phyloP scores from a whole-genome alignment of 1,139 yeast species.

The Pichia sp. region DNA sequence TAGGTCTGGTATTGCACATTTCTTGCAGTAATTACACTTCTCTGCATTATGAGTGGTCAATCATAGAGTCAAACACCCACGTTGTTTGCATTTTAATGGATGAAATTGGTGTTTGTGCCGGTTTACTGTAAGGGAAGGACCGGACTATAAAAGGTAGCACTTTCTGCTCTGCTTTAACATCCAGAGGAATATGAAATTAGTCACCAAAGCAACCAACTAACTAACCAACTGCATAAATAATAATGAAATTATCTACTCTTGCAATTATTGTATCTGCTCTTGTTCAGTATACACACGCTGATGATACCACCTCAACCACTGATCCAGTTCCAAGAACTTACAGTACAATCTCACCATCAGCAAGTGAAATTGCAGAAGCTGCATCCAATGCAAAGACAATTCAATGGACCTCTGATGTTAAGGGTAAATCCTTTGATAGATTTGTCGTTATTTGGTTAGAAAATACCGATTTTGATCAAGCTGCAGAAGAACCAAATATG shows the following conservation, averaged over 20 bases:
- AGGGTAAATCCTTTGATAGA: conserved; percentile 39
- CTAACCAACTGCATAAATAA: not conserved
- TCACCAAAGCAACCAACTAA: not conserved
- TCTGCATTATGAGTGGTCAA: too few relatives aligned
- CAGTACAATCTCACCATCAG: conserved; percentile 33
- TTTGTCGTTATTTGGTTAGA: conserved; percentile 42
- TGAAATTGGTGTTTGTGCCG: too few relatives aligned
- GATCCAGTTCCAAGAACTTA: conserved; percentile 23
- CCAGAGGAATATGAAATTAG: not conserved
- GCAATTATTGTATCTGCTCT: conserved; percentile 12
- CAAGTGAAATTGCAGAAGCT: conserved; percentile 32
- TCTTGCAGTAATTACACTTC: too few relatives aligned
- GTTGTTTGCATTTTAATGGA: too few relatives aligned
- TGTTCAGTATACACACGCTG: conserved; percentile 14
- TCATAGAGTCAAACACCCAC: too few relatives aligned
- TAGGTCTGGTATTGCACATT: too few relatives aligned
- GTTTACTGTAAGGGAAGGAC: too few relatives aligned
- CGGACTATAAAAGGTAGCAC: too few relatives aligned
- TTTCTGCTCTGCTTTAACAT: not conserved
- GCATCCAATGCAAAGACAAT: conserved; percentile 34
- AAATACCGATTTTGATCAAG: conserved; percentile 45
- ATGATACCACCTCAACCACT: conserved; percentile 21
- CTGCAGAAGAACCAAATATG: conserved; percentile 37
- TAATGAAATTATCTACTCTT: conserved; percentile 11
- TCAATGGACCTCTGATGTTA: conserved; percentile 32